Percentiles rank a stretch among this genome's conserved stretches.
Conservation (phyloP, 257 asterid genomes). For the Solanum medicagineum region DNA sequence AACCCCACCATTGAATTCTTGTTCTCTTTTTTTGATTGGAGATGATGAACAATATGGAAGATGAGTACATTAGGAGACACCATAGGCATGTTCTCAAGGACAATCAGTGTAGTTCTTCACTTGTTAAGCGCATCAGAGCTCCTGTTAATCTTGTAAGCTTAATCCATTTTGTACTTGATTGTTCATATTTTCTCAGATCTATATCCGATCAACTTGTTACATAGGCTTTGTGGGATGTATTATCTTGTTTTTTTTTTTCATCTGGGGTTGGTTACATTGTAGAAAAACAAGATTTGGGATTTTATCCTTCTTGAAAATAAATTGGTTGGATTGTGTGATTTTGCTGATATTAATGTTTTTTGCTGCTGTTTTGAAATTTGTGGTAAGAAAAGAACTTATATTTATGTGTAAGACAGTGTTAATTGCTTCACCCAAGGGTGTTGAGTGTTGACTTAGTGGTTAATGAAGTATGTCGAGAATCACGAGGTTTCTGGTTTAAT, state of each 20-base stretch:
- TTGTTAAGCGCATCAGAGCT: conserved; percentile 80
- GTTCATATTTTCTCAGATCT: neutral
- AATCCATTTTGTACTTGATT: neutral
- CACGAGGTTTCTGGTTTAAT: neutral
- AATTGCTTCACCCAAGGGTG: neutral
- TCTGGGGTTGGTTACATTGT: neutral
- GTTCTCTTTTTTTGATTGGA: neutral
- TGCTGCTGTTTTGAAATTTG: neutral
- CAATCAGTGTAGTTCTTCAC: conserved; percentile 63
- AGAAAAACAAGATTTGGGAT: neutral
- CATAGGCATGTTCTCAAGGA: conserved; percentile 66
- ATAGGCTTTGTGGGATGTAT: neutral
- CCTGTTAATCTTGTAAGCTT: conserved; percentile 68
- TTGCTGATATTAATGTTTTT: neutral
- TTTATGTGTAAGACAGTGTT: neutral
- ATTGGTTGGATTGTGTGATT: neutral
- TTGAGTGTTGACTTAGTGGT: too few species aligned
- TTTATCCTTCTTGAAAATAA: neutral
- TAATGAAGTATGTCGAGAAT: neutral
- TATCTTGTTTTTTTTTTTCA: neutral
- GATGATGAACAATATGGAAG: conserved; percentile 29
- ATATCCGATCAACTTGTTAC: neutral
- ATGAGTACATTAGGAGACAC: conserved; percentile 56
- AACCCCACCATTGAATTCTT: neutral
- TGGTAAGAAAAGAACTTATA: neutral